Evolutionary conservation across 371 early-diverging fungal species (phyloP).

Genomic region (Mortierella sp.): DNA sequence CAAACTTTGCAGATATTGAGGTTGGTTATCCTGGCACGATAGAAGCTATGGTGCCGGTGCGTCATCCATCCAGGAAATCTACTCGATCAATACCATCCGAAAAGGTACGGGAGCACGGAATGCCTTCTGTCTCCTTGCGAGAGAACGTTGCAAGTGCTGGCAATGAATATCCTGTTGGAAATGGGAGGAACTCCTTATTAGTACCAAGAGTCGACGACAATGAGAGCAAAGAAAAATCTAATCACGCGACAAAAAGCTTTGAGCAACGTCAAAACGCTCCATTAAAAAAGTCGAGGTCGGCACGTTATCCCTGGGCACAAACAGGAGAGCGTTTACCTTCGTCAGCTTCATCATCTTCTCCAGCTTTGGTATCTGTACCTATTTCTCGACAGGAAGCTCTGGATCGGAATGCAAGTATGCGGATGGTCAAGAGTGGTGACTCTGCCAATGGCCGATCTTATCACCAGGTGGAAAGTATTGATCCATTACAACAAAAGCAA

Average conservation of each 20-base stretch:
- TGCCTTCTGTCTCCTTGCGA: neutral
- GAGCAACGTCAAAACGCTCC: neutral
- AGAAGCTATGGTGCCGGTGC: neutral
- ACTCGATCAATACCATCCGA: neutral
- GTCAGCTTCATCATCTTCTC: neutral
- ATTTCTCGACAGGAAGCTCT: neutral
- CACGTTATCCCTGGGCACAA: slow-evolving; percentile 8
- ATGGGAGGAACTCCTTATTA: neutral
- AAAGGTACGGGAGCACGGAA: neutral
- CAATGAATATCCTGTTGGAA: neutral
- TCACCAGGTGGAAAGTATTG: neutral
- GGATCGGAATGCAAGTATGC: neutral
- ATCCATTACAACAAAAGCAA: neutral
- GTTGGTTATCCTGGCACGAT: neutral
- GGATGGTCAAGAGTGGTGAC: neutral
- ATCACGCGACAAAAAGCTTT: neutral
- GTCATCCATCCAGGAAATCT: slow-evolving; percentile 6
- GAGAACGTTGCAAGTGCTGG: neutral
- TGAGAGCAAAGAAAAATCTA: neutral
- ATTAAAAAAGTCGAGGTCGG: neutral
- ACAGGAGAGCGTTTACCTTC: neutral
- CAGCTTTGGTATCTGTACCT: neutral
- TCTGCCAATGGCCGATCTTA: neutral
- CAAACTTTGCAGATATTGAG: neutral
- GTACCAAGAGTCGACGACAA: neutral